Percentiles rank a stretch among this genome's conserved stretches.
These are phyloP conservation scores for Hypocreales sp. DNA, from an alignment of 2,329 filamentous ascomycete species.

Conservation along the genomic window DNA sequence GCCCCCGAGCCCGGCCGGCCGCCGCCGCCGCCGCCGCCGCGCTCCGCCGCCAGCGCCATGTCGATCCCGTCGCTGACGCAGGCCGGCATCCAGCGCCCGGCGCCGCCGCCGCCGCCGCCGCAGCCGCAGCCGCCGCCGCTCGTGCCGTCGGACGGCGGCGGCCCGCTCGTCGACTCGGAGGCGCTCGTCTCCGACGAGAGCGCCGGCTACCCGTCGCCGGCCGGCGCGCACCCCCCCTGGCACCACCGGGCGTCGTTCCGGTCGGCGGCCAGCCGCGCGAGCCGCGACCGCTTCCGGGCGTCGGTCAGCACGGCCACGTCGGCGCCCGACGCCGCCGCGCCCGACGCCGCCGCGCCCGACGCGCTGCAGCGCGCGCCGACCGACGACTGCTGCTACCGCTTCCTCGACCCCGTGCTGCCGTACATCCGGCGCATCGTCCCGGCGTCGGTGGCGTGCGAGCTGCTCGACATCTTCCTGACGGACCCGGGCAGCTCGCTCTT, in stretches of 20 bases:
- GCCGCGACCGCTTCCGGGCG: conserved; percentile 5
- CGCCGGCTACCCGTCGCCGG: conserved; percentile 12
- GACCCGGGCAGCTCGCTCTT: conserved; percentile 27
- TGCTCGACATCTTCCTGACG: conserved; percentile 31
- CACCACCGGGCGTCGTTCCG: conserved; percentile 7
- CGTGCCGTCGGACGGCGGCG: background rate
- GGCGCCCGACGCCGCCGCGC: conserved; percentile 5
- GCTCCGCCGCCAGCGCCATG: conserved; percentile 5
- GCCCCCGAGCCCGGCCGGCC: background rate
- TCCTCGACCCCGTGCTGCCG: conserved; percentile 23
- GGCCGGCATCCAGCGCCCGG: conserved; percentile 4
- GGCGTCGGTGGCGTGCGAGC: conserved; percentile 25
- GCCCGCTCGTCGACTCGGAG: conserved; percentile 7
- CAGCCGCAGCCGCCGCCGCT: background rate
- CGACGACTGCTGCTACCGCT: conserved; percentile 21
- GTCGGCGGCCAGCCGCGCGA: conserved; percentile 6
- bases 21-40: conserved; percentile 2
- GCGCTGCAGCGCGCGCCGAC: conserved; percentile 11
- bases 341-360: conserved; percentile 9
- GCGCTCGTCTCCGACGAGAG: conserved; percentile 13
- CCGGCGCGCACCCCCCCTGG: conserved; percentile 1
- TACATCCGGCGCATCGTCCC: conserved; percentile 22
- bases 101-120: too few species aligned
- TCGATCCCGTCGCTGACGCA: conserved; percentile 9
- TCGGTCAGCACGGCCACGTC: conserved; percentile 7